These are phyloP conservation scores for Tetragonia tetragonoides DNA, from an alignment of 148 eudicot species.

Conservation along the genomic window DNA sequence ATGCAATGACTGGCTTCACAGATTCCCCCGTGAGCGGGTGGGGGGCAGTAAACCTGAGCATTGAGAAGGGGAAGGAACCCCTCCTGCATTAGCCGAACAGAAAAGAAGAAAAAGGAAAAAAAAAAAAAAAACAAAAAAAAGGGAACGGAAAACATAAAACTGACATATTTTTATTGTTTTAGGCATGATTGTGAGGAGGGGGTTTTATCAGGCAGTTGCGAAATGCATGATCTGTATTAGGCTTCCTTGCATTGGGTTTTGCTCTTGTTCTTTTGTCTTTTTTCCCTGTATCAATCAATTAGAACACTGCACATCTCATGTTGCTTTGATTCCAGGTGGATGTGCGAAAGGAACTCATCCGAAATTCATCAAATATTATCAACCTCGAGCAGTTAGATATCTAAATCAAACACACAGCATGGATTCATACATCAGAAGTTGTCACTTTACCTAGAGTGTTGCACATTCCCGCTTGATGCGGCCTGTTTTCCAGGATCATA, in stretches of 20 bases:
- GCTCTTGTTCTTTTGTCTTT: neutral
- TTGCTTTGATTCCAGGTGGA: conserved; percentile 63
- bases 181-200: too few species aligned
- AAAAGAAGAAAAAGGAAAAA: too few species aligned
- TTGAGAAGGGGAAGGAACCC: neutral
- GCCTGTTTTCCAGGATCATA: neutral
- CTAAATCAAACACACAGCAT: conserved; percentile 20
- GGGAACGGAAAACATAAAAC: neutral
- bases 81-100: too few species aligned
- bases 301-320: neutral
- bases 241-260: neutral
- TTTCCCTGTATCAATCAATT: neutral
- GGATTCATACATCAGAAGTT: neutral
- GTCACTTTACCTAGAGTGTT: neutral
- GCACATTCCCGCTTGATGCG: neutral
- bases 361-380: conserved; percentile 52
- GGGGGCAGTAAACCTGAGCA: neutral
- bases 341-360: conserved; percentile 69
- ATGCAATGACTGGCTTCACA: too few species aligned
- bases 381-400: conserved; percentile 72
- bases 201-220: too few species aligned
- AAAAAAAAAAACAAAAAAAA: too few species aligned
- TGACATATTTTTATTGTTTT: too few species aligned
- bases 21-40: too few species aligned
- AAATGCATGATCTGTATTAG: neutral